Conservation (phyloP, 805 yeast species). For the Myxozyma mucilagina region DNA sequence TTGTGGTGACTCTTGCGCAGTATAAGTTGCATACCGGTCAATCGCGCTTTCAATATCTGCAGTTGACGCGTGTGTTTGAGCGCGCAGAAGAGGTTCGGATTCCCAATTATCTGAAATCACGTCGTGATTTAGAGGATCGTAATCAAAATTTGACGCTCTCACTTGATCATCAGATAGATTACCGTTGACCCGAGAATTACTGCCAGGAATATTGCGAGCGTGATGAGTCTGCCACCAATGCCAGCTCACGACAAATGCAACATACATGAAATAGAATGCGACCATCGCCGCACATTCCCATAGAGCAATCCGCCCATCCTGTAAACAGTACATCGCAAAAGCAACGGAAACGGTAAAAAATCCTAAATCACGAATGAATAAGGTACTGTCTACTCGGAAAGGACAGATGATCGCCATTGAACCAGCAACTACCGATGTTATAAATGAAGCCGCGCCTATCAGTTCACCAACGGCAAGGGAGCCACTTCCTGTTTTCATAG, state of each 20-base stretch:
- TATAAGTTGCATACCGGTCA: slow-evolving; percentile 9
- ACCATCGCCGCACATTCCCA: slow-evolving; percentile 62
- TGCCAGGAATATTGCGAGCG: not conserved
- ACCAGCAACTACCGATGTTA: slow-evolving; percentile 78
- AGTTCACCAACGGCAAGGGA: slow-evolving; percentile 85
- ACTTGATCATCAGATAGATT: not conserved
- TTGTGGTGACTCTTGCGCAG: slow-evolving; percentile 2
- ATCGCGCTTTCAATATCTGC: slow-evolving; percentile 19
- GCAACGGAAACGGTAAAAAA: slow-evolving; percentile 56
- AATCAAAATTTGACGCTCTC: not conserved
- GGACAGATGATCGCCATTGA: slow-evolving; percentile 70
- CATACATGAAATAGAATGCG: slow-evolving; percentile 58
- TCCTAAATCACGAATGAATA: slow-evolving; percentile 60
- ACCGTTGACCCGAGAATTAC: not conserved
- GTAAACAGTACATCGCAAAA: slow-evolving; percentile 45
- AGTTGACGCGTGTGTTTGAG: not conserved
- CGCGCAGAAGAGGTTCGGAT: slow-evolving; percentile 13
- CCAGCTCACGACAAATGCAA: slow-evolving; percentile 50
- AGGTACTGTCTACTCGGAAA: slow-evolving; percentile 49
- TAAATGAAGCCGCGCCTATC: slow-evolving; percentile 86
- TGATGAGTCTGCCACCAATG: slow-evolving; percentile 41
- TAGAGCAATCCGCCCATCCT: slow-evolving; percentile 56
- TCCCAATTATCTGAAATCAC: slow-evolving; percentile 7
- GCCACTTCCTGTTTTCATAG: slow-evolving; percentile 69
- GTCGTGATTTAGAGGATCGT: slow-evolving; percentile 6